Evolutionary conservation across 2,329 filamentous ascomycete species (phyloP), one percentile per base, ranked within the genome.

Genomic region (Cytospora schulzeri): DNA sequence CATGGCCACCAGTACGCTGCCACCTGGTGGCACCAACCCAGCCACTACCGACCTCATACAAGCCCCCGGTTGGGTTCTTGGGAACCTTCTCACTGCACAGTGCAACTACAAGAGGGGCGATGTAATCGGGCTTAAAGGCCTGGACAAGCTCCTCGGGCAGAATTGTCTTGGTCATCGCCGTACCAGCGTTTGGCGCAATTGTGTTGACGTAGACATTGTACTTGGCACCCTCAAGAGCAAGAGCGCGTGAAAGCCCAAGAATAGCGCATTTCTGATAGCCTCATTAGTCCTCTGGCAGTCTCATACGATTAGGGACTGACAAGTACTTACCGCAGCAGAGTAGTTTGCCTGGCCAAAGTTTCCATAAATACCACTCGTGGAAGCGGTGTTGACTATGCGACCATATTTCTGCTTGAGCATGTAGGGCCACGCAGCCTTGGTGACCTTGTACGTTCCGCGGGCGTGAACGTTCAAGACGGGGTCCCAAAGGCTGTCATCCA

Each of bases 321-420:
- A 14, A 38, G 2, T 48, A 83, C 88, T 81, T 85, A 91, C 88
- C 64, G 91, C 91, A 65, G 94, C 92, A 68, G 95, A 86, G 78
- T 99, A 99, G 85, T 99, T 99, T 73, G 94, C 92, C 80, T 99
- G 95, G 68, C 95, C 95, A 76, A 99, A 99, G 85, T 97, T 99
- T 71, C 95, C 95, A 76, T 99, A 99, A 78, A 99, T 96, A 79
- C 95, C 95, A 72, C 91, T 96, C 57, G 95, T 98, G 41, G 92
- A 96, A 50, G 95, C 95, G 56, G 95, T 99, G 85, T 99, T 99
- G 74, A 99, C 84, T 67, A 99, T 88, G 73, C 95, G 92, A 70
- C 95, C 95, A 74, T 97, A 99, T 84, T 97, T 98, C 79, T 99
- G 95, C 85, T 97, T 97, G 60, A 98, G 84, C 84, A 99, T 91